phyloP scores from a whole-genome alignment of 306 rosid genomes.

The Alnus glutinosa region DNA sequence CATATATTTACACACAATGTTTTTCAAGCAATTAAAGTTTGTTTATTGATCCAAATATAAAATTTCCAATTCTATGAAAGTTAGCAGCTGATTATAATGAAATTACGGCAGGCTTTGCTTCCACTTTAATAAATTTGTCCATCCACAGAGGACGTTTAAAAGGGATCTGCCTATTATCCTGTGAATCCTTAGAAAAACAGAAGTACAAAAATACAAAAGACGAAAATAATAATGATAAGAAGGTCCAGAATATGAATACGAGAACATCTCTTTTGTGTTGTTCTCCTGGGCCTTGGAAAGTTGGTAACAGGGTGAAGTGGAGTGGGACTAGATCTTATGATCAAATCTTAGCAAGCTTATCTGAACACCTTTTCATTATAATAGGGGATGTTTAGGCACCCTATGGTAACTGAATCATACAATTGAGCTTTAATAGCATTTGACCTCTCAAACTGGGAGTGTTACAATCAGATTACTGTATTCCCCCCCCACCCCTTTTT shows the following conservation, averaged over 20 bases:
- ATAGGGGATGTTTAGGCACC: too few relatives aligned
- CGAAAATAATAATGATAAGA: neutral
- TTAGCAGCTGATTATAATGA: neutral
- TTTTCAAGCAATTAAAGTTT: neutral
- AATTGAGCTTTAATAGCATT: neutral
- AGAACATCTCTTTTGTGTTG: neutral
- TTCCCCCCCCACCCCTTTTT: too few relatives aligned
- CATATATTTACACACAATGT: neutral
- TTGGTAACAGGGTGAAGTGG: neutral
- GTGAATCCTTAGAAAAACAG: neutral
- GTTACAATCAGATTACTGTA: too few relatives aligned
- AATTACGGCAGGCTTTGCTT: neutral
- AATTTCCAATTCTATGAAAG: neutral
- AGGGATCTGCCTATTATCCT: neutral
- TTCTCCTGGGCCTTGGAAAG: neutral
- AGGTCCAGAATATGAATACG: neutral
- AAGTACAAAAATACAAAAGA: neutral
- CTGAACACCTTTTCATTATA: neutral
- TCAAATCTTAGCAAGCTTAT: neutral
- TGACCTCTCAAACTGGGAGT: neutral
- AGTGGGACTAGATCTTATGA: neutral
- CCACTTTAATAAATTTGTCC: neutral
- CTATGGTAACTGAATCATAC: neutral
- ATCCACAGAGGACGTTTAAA: neutral
- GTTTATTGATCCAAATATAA: neutral